Conservation (phyloP, 1,284 basidiomycete genomes). For the Rhizopogon hawkerae region DNA sequence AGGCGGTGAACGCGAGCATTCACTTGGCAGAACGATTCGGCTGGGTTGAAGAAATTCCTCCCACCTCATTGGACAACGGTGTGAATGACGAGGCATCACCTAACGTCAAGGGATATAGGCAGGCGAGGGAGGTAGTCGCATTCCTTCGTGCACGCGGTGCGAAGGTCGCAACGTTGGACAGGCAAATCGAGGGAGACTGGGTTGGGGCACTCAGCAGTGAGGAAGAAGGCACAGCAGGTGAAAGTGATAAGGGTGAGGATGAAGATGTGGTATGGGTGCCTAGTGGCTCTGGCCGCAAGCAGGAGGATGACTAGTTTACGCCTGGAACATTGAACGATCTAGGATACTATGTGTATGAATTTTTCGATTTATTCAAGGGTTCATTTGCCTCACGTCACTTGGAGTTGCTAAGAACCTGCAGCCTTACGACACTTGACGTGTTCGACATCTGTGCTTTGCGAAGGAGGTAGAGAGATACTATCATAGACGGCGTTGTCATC, state of each 20-base stretch:
- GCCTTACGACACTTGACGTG: neutral
- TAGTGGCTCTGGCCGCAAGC: slow-evolving; percentile 13
- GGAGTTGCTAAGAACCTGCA: neutral
- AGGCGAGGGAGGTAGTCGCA: slow-evolving; percentile 50
- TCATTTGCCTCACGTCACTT: neutral
- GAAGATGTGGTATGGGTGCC: slow-evolving; percentile 32
- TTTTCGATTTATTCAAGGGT: neutral
- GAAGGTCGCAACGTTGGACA: slow-evolving; percentile 46
- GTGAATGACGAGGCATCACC: slow-evolving; percentile 16
- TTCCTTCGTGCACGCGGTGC: slow-evolving; percentile 60
- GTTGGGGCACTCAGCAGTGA: slow-evolving; percentile 51
- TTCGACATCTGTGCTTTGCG: neutral
- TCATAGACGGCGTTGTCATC: neutral
- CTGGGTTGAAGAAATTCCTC: slow-evolving; percentile 29
- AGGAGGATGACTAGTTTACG: slow-evolving; percentile 7
- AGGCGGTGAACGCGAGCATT: slow-evolving; percentile 45
- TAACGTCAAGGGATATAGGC: slow-evolving; percentile 45
- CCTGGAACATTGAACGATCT: neutral
- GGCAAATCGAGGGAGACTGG: slow-evolving; percentile 50
- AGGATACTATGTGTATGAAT: slow-evolving; percentile 3
- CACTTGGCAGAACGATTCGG: slow-evolving; percentile 56
- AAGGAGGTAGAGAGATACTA: neutral
- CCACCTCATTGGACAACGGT: slow-evolving; percentile 17
- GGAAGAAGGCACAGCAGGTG: slow-evolving; percentile 40
- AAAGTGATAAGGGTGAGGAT: slow-evolving; percentile 26